These are phyloP conservation scores for Fusarium robinianum DNA, from an alignment of 2,329 filamentous ascomycete species.

Conservation along the genomic window DNA sequence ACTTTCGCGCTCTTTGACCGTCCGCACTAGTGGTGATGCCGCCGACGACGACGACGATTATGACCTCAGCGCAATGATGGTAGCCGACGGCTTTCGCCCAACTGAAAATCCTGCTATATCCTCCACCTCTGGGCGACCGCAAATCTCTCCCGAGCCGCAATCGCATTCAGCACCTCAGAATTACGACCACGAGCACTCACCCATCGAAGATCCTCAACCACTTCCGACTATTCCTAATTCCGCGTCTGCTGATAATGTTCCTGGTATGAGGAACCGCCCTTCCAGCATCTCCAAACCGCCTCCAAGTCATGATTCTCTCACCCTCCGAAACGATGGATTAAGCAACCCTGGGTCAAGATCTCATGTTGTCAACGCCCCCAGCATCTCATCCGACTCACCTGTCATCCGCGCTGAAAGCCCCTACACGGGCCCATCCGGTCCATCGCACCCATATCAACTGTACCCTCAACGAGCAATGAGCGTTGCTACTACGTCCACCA, in stretches of 20 bases:
- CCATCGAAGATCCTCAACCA: slow-evolving; percentile 15
- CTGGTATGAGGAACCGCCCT: slow-evolving; percentile 44
- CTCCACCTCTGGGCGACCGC: slow-evolving; percentile 4
- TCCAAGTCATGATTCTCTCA: slow-evolving; percentile 53
- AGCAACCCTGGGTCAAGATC: slow-evolving; percentile 30
- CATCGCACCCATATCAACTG: slow-evolving; percentile 84
- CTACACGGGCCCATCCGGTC: slow-evolving; percentile 70
- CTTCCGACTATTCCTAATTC: slow-evolving; percentile 8
- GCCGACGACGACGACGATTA: slow-evolving; percentile 53
- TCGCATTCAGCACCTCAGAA: slow-evolving; percentile 10
- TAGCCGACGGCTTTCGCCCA: slow-evolving; percentile 59
- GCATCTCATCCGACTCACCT: slow-evolving; percentile 44
- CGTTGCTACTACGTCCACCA: slow-evolving; percentile 72
- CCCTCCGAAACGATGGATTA: slow-evolving; percentile 57
- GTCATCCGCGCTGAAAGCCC: slow-evolving; percentile 60
- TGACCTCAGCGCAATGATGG: slow-evolving; percentile 53
- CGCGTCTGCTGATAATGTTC: slow-evolving; percentile 29
- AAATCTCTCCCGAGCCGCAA: slow-evolving; percentile 22
- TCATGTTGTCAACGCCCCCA: slow-evolving; percentile 34
- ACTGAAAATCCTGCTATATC: slow-evolving; percentile 24
- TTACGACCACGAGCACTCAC: background rate
- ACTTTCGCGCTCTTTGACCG: slow-evolving; percentile 48
- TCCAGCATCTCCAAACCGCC: slow-evolving; percentile 63
- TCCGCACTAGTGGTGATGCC: slow-evolving; percentile 39
- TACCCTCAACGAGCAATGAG: slow-evolving; percentile 77